Conservation (phyloP, 345 rosid species). For the Lenwebbia sp. region DNA sequence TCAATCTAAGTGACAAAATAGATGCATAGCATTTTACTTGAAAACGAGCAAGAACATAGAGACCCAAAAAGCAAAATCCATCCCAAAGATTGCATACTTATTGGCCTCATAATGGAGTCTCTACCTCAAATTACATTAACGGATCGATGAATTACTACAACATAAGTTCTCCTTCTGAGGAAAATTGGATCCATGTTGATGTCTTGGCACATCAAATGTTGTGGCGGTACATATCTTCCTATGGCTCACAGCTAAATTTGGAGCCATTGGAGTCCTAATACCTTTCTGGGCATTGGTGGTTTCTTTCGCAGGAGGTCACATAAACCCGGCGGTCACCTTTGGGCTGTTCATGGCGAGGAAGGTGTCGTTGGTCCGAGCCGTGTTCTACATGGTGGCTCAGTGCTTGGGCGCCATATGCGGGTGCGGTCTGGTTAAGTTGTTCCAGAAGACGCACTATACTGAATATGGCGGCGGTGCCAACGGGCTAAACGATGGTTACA, state of each 20-base stretch:
- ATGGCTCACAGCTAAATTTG: not conserved
- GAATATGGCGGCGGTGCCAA: constrained; percentile 34
- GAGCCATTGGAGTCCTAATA: not conserved
- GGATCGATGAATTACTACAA: not conserved
- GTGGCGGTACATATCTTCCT: not conserved
- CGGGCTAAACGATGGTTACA: constrained; percentile 12
- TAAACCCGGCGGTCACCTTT: constrained; percentile 33
- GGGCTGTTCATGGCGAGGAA: constrained; percentile 35
- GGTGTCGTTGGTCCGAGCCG: constrained; percentile 29
- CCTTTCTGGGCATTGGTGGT: not conserved
- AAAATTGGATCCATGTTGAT: not conserved
- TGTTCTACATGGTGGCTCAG: constrained; percentile 34
- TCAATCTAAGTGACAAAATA: not conserved
- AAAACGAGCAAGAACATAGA: not conserved
- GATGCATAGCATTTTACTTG: not conserved
- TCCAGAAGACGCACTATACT: constrained; percentile 24
- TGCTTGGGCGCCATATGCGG: constrained; percentile 39
- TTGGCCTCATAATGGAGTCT: not conserved
- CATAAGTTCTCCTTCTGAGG: too few species aligned
- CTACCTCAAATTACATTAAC: not conserved
- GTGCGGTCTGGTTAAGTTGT: constrained; percentile 33
- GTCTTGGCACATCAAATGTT: not conserved
- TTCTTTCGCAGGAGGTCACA: constrained; percentile 25
- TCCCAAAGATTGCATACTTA: not conserved
- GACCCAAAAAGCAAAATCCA: too few species aligned